Evolutionary conservation across 2,329 filamentous ascomycete species (phyloP), one percentile per base, ranked within the genome.

Genomic region (Sporothrix euskadiensis): DNA sequence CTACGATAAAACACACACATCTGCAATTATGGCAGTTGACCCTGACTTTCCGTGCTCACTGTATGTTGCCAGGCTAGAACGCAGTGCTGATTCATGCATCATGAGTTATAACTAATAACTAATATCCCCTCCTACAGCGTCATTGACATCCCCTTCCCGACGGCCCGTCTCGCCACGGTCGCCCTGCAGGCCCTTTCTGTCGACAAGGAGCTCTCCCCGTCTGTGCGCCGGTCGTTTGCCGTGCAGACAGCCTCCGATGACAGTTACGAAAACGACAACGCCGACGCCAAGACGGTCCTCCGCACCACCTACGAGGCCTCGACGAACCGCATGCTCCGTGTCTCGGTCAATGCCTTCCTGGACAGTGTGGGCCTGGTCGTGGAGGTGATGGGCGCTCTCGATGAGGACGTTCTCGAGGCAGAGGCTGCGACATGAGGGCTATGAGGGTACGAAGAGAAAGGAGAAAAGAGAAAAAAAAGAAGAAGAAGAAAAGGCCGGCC

Each of bases 291-390:
- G 22, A 82, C 79, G 30, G 82, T 94, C 4, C 85, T 98, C 68
- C 86, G 87, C 74, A 91, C 93, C 10, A 88, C 91, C 74, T 98
- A 98, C 83, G 88, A 87, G 72, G 96, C 96, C 0, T 94, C 94
- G 0, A 98, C 96, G 26, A 97, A 98, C 80, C 91, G 96, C 77
- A 98, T 98, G 95, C 87, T 99, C 73, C 91, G 96, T 61, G 96
- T 99, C 2, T 93, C 95, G 3, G 94, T 98, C 73, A 98, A 98
- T 83, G 94, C 94, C 10, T 98, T 98, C 82, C 94, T 98, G 86
- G 95, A 98, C 79, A 97, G 92, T 77, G 81, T 98, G 73, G 89
- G 90, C 71, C 89, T 98, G 5, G 91, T 98, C 0, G 81, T 98
- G 57, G 92, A 94, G 72, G 92, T 97, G 19, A 97, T 98, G 92